Base-by-base conservation (phyloP, 2,329 filamentous ascomycete genomes). In the Pezicula neosporulosa region DNA sequence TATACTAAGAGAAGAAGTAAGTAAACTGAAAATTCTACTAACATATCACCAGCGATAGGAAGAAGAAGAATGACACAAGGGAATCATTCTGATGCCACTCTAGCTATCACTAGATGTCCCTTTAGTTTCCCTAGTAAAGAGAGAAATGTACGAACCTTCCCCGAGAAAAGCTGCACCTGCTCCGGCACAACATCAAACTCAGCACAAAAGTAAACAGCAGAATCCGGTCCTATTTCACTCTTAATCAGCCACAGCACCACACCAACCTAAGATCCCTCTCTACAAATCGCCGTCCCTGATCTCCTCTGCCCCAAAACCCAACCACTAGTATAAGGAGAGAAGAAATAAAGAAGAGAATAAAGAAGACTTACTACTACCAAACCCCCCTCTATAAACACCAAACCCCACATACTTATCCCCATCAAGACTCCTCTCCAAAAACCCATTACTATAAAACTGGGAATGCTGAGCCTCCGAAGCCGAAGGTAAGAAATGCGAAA, bases 261-360 rank as follows among this genome's bases (percentile, higher is more conserved):
- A 7, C 9, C 30, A 33, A 33, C 30, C 30, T 6, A 24, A 24
- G 7, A 24, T 24, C 24, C 7, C 24, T 24, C 24, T 24, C 24
- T 6, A 24, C 24, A 24, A 24, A 24, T 24, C 6, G 24, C 24
- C 24, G 24, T 6, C 24, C 76, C 80, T 1, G 82, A 75, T 33
- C 76, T 24, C 69, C 54, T 18, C 82, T 80, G 52, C 85, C 74
- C 62, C 85, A 86, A 1, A 75, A 77, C 0, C 83, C 83, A 36
- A 69, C 73, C 0, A 82, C 83, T 38, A 77, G 74, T 21, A 27
- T 18, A 2, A n/a, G 12, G n/a, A 19, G 4, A 37, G 24, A 39
- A 12, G 13, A 8, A 13, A n/a, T n/a, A n/a, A n/a, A 19, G 4
- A 37, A 19, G 28, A 12, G 13, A 8, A 13, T 4, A 16, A 24